A percentile compares a stretch with the other conserved stretches of the same genome.
Conservation (phyloP, 495 filamentous ascomycete species). For the Neurospora terricola region DNA sequence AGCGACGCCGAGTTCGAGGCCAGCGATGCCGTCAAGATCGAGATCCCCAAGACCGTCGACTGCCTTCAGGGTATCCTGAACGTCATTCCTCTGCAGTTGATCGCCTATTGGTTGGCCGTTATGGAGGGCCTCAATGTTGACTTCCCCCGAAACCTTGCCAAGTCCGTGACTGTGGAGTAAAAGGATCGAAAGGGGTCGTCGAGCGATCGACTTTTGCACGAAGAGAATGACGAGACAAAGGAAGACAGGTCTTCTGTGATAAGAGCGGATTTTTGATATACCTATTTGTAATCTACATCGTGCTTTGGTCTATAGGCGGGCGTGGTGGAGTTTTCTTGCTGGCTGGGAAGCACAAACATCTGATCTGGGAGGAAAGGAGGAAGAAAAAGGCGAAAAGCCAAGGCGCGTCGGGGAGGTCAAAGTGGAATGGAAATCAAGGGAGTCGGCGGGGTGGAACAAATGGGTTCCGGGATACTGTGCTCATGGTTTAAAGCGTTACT, state of each 20-base stretch:
- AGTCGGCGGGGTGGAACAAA: not conserved
- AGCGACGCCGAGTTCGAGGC: conserved; percentile 80
- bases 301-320: conserved; percentile 16
- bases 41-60: conserved; percentile 92
- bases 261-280: not conserved
- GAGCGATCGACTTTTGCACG: not conserved
- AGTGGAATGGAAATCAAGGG: not conserved
- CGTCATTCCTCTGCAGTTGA: conserved; percentile 93
- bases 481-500: not conserved
- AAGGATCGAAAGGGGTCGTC: conserved; percentile 4
- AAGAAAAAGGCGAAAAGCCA: not conserved
- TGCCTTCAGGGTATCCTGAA: conserved; percentile 92
- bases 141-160: conserved; percentile 94
- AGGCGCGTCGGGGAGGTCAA: not conserved
- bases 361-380: conserved; percentile 1
- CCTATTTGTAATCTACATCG: conserved; percentile 1
- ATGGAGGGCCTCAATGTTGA: conserved; percentile 93
- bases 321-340: conserved; percentile 3
- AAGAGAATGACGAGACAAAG: not conserved
- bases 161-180: conserved; percentile 98
- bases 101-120: conserved; percentile 97
- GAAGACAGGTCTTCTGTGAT: conserved; percentile 1
- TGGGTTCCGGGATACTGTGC: not conserved
- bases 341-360: conserved; percentile 4
- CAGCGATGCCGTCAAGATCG: conserved; percentile 88